phyloP scores from a whole-genome alignment of 2,329 filamentous ascomycete species.

The Sporothrix pallida region DNA sequence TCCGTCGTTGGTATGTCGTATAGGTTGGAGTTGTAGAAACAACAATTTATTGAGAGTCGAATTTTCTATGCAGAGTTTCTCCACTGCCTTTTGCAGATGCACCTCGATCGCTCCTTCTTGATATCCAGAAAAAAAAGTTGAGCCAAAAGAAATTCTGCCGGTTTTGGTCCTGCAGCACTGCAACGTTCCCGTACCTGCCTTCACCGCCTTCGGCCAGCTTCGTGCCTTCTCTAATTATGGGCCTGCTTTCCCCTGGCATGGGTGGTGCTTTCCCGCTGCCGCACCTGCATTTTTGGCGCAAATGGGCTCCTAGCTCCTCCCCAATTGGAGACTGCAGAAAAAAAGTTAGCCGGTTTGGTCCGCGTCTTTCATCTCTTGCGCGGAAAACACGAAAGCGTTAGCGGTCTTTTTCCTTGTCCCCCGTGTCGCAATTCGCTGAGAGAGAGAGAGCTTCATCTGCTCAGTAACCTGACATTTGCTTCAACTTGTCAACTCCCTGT shows the following conservation, averaged over 20 bases:
- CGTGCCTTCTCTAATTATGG: neutral
- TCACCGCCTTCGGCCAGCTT: constrained; percentile 30
- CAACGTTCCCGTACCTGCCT: neutral
- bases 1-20: neutral
- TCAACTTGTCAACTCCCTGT: neutral
- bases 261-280: constrained; percentile 19
- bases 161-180: constrained; percentile 2
- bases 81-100: neutral
- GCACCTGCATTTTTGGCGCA: constrained; percentile 6
- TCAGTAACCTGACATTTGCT: too few species aligned
- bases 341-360: constrained; percentile 37
- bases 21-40: neutral
- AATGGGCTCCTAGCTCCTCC: neutral
- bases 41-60: neutral
- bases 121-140: constrained; percentile 29
- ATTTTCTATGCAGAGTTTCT: neutral
- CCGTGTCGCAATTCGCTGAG: constrained; percentile 4
- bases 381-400: constrained; percentile 33
- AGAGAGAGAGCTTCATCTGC: constrained; percentile 4
- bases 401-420: constrained; percentile 2
- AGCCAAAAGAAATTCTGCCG: constrained; percentile 34
- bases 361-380: constrained; percentile 29
- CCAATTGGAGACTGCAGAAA: neutral
- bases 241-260: neutral
- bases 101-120: constrained; percentile 11